Evolutionary conservation across 352 stramenopile species (phyloP).

Genomic region (Lagenidium giganteum): DNA sequence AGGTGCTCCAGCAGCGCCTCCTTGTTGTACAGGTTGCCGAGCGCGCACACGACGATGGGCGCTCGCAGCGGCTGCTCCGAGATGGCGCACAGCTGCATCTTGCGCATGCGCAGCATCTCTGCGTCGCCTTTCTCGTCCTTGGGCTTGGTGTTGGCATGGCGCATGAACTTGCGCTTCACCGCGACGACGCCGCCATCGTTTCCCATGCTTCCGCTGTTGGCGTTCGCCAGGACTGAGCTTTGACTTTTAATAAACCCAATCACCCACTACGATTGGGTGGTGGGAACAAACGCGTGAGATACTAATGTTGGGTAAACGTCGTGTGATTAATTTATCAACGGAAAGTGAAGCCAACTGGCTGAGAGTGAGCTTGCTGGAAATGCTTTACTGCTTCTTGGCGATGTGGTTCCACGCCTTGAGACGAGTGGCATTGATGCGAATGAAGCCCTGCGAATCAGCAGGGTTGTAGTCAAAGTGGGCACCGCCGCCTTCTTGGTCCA

Average conservation of each 20-base stretch:
- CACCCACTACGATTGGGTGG: too few relatives aligned
- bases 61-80: constrained; percentile 74
- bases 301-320: constrained; percentile 5
- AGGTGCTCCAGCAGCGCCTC: constrained; percentile 80
- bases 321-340: background rate
- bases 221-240: too few relatives aligned
- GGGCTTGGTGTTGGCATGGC: constrained; percentile 75
- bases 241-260: background rate
- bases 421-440: constrained; percentile 97
- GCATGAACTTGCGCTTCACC: constrained; percentile 94
- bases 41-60: constrained; percentile 83
- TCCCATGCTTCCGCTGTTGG: constrained; percentile 57
- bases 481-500: constrained; percentile 97
- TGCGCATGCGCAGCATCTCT: constrained; percentile 49
- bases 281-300: too few relatives aligned
- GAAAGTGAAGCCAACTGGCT: background rate
- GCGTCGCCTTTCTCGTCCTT: constrained; percentile 63
- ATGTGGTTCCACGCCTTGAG: constrained; percentile 92
- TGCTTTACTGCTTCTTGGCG: constrained; percentile 16
- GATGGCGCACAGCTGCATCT: constrained; percentile 71
- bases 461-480: constrained; percentile 97
- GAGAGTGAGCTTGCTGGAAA: background rate
- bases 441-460: constrained; percentile 97
- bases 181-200: constrained; percentile 92
- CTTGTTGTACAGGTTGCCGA: constrained; percentile 93